Conservation (phyloP, 352 stramenopile genomes). For the Pythium aquatile region DNA sequence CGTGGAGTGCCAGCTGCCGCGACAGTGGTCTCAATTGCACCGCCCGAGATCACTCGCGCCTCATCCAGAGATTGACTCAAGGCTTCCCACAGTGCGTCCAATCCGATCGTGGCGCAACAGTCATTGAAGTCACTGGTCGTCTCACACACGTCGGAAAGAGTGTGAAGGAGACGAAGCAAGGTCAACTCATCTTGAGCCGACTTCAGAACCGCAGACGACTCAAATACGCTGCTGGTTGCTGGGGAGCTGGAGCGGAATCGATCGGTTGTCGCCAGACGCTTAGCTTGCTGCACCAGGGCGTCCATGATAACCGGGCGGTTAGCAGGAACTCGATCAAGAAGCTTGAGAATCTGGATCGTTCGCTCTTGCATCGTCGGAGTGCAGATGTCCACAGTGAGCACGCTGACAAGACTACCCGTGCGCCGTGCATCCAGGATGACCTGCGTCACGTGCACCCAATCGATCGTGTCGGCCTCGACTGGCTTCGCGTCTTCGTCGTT, state of each 20-base stretch:
- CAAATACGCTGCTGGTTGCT: slow-evolving; percentile 31
- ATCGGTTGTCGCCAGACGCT: slow-evolving; percentile 38
- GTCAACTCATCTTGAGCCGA: slow-evolving; percentile 92
- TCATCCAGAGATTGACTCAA: slow-evolving; percentile 75
- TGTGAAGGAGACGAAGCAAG: slow-evolving; percentile 95
- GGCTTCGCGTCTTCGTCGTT: slow-evolving; percentile 26
- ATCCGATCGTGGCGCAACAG: slow-evolving; percentile 62
- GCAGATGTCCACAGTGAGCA: slow-evolving; percentile 80
- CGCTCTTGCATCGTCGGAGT: slow-evolving; percentile 81
- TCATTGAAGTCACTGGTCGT: slow-evolving; percentile 69
- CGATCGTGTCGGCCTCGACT: slow-evolving; percentile 26
- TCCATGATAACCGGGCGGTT: slow-evolving; percentile 65
- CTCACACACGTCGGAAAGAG: slow-evolving; percentile 85
- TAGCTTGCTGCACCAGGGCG: slow-evolving; percentile 67
- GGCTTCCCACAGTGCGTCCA: slow-evolving; percentile 77
- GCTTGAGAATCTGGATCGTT: slow-evolving; percentile 74
- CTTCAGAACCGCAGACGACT: slow-evolving; percentile 75
- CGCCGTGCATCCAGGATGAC: slow-evolving; percentile 51
- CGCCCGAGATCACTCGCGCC: slow-evolving; percentile 33
- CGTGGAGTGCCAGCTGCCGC: not conserved
- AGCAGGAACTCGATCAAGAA: slow-evolving; percentile 59
- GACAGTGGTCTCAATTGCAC: slow-evolving; percentile 4
- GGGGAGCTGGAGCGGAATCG: slow-evolving; percentile 21
- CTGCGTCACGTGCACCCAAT: slow-evolving; percentile 71
- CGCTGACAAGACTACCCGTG: slow-evolving; percentile 61